These are phyloP conservation scores for Lepidium campestre DNA, from an alignment of 441 rosid genomes.

Conservation along the genomic window DNA sequence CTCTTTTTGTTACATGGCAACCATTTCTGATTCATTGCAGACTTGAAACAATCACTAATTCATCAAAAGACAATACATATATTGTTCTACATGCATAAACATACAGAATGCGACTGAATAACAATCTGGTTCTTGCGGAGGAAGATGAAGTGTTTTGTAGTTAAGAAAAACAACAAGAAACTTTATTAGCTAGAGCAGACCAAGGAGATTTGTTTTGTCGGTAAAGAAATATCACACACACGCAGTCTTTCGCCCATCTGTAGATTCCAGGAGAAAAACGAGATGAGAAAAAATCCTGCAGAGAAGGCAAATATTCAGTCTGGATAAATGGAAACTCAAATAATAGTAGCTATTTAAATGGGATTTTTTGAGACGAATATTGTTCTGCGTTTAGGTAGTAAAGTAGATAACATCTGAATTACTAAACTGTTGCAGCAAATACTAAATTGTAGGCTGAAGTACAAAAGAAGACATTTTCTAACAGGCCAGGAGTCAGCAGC, in stretches of 20 bases:
- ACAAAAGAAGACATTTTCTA: background rate
- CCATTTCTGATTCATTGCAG: background rate
- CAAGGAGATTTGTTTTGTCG: background rate
- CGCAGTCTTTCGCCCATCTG: background rate
- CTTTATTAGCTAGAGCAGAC: constrained; percentile 13
- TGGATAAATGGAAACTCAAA: background rate
- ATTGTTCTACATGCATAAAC: constrained; percentile 2
- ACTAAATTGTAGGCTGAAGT: background rate
- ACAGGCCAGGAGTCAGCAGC: background rate
- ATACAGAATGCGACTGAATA: constrained; percentile 3
- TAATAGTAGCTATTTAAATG: background rate
- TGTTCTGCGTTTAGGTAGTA: background rate
- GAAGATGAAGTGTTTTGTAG: constrained; percentile 14
- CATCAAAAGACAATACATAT: background rate
- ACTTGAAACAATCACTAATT: constrained; percentile 5
- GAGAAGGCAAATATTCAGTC: background rate
- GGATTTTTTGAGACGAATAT: background rate
- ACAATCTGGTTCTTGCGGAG: constrained; percentile 12
- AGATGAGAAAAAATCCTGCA: constrained; percentile 10
- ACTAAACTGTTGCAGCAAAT: constrained; percentile 6
- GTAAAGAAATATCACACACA: background rate
- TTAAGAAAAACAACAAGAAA: constrained; percentile 7
- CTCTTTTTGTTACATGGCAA: background rate
- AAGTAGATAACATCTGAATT: background rate
- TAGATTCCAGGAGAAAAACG: constrained; percentile 4